Conservation (phyloP, 768 basidiomycete species). For the Rhodotorula kratochvilovae region DNA sequence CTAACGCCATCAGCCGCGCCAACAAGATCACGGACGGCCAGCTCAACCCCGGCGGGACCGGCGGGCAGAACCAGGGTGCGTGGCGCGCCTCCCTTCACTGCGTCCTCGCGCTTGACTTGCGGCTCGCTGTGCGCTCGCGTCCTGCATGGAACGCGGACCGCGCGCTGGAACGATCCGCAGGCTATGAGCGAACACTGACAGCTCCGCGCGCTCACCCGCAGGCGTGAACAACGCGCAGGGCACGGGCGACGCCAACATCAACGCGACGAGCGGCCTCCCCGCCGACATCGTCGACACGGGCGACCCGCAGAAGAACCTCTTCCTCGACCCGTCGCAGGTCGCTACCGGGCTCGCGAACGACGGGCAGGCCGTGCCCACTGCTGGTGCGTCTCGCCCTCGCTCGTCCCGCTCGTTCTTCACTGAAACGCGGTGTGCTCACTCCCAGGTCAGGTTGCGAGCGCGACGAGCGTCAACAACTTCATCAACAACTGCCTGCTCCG, state of each 20-base stretch:
- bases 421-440: neutral
- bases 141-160: no score
- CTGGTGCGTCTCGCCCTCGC: conserved; percentile 35
- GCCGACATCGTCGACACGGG: conserved; percentile 30
- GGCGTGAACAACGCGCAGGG: conserved; percentile 3
- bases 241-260: conserved; percentile 34
- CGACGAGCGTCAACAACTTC: conserved; percentile 60
- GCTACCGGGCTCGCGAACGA: conserved; percentile 55
- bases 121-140: no score
- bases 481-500: conserved; percentile 57
- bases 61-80: conserved; percentile 6
- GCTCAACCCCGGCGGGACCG: neutral
- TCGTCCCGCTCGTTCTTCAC: no score
- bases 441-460: conserved; percentile 55
- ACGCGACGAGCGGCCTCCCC: conserved; percentile 25
- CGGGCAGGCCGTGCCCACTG: conserved; percentile 52
- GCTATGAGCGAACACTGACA: neutral
- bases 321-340: conserved; percentile 57
- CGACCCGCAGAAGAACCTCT: conserved; percentile 50
- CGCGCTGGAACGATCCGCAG: neutral
- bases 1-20: no score
- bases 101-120: neutral
- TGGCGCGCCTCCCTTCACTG: neutral
- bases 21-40: neutral
- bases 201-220: neutral